Evolutionary conservation across 1,284 basidiomycete species (phyloP).

Genomic region (Leccinum huronense): DNA sequence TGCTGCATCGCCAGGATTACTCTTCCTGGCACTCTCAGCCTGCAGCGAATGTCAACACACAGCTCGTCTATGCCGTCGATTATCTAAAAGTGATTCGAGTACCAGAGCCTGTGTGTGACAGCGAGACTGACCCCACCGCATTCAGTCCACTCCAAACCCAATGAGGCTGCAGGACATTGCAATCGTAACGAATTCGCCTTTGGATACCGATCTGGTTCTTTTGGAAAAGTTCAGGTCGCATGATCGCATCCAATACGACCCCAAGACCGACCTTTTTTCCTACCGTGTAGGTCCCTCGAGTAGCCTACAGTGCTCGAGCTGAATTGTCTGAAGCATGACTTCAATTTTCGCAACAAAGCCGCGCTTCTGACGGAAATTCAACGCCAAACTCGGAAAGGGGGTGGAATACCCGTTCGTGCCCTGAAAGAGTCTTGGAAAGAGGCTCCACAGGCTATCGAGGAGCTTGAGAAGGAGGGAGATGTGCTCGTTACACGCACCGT

Average conservation of each 20-base stretch:
- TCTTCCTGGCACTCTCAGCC: slow-evolving; percentile 84
- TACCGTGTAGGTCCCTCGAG: slow-evolving; percentile 58
- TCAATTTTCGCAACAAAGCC: slow-evolving; percentile 78
- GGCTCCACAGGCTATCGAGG: slow-evolving; percentile 77
- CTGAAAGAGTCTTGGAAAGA: slow-evolving; percentile 91
- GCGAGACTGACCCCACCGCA: slow-evolving; percentile 11
- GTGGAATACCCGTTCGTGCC: slow-evolving; percentile 80
- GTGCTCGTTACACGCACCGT: slow-evolving; percentile 82
- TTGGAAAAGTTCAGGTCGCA: slow-evolving; percentile 79
- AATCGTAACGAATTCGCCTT: slow-evolving; percentile 70
- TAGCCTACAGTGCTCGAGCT: slow-evolving; percentile 1
- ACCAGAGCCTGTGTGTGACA: slow-evolving; percentile 5
- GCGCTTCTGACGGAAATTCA: slow-evolving; percentile 81
- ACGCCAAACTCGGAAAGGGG: slow-evolving; percentile 71
- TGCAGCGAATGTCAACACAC: slow-evolving; percentile 80
- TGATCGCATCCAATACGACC: slow-evolving; percentile 75
- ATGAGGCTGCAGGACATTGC: slow-evolving; percentile 85
- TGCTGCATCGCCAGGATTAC: slow-evolving; percentile 61
- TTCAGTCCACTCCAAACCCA: slow-evolving; percentile 69
- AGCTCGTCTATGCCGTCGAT: slow-evolving; percentile 81
- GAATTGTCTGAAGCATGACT: slow-evolving; percentile 67
- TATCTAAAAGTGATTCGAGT: slow-evolving; percentile 61
- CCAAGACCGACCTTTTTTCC: slow-evolving; percentile 80
- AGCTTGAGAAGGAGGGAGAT: slow-evolving; percentile 83
- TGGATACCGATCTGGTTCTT: slow-evolving; percentile 70